A percentile compares a stretch with the other conserved stretches of the same genome.
These are phyloP conservation scores for Ophiocordyceps australis DNA, from an alignment of 2,329 filamentous ascomycete species.

Conservation along the genomic window DNA sequence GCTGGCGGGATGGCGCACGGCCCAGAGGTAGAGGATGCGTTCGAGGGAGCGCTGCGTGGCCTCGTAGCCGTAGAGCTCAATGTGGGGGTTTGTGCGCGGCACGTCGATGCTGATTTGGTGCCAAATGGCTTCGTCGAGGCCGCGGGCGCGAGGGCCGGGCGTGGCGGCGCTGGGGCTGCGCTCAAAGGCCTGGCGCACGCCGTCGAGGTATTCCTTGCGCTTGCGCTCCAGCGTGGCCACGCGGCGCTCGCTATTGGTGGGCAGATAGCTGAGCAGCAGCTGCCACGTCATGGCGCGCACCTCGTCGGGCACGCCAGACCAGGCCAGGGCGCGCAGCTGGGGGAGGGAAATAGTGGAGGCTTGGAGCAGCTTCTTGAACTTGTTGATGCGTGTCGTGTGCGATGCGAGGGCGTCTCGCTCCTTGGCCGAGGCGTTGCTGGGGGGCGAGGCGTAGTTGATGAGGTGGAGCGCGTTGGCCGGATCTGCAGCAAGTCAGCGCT, in stretches of 20 bases:
- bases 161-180: slow-evolving; percentile 32
- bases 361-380: slow-evolving; percentile 92
- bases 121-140: slow-evolving; percentile 94
- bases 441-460: slow-evolving; percentile 68
- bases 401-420: slow-evolving; percentile 75
- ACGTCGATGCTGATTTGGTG: slow-evolving; percentile 99
- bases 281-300: slow-evolving; percentile 99
- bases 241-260: slow-evolving; percentile 86
- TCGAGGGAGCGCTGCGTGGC: slow-evolving; percentile 89
- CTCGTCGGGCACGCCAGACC: slow-evolving; percentile 89
- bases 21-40: slow-evolving; percentile 92
- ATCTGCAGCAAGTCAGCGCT: slow-evolving; percentile 19
- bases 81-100: slow-evolving; percentile 86
- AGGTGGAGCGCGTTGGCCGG: slow-evolving; percentile 91
- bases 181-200: slow-evolving; percentile 58
- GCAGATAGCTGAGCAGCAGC: slow-evolving; percentile 81
- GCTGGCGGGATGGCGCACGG: slow-evolving; percentile 88
- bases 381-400: slow-evolving; percentile 86
- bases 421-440: slow-evolving; percentile 58
- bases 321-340: slow-evolving; percentile 71
- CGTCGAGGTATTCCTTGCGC: slow-evolving; percentile 89
- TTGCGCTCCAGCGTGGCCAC: slow-evolving; percentile 85
- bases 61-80: slow-evolving; percentile 88
- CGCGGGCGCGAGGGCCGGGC: slow-evolving; percentile 33
- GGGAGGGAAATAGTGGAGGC: slow-evolving; percentile 73